Evolutionary conservation across 805 yeast species (phyloP).

Genomic region (Wickerhamomyces alni): DNA sequence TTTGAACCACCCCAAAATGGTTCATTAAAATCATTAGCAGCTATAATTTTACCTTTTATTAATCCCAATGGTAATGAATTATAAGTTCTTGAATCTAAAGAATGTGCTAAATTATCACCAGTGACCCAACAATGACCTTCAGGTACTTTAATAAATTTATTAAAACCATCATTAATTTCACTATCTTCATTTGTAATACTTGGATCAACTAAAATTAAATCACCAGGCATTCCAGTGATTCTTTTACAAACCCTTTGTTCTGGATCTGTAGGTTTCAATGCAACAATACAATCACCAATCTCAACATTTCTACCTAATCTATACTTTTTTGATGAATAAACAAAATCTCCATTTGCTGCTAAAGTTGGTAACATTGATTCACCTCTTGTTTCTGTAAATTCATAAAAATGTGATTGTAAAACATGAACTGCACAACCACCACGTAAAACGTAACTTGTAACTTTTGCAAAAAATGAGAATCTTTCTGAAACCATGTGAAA

Average conservation of each 20-base stretch:
- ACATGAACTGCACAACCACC: slow-evolving; percentile 66
- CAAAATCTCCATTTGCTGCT: slow-evolving; percentile 68
- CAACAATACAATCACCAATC: slow-evolving; percentile 86
- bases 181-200: slow-evolving; percentile 33
- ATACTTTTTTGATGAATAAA: slow-evolving; percentile 62
- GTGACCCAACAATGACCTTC: slow-evolving; percentile 96
- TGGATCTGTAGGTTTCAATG: slow-evolving; percentile 86
- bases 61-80: slow-evolving; percentile 87
- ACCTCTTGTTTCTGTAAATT: slow-evolving; percentile 79
- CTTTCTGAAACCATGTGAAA: slow-evolving; percentile 11
- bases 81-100: slow-evolving; percentile 85
- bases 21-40: slow-evolving; percentile 54
- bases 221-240: slow-evolving; percentile 96
- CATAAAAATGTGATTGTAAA: slow-evolving; percentile 59
- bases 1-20: slow-evolving; percentile 32
- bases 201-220: slow-evolving; percentile 76
- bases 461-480: slow-evolving; percentile 16
- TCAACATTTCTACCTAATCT: slow-evolving; percentile 58
- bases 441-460: slow-evolving; percentile 27
- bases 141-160: slow-evolving; percentile 69
- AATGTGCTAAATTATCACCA: slow-evolving; percentile 86
- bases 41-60: slow-evolving; percentile 80
- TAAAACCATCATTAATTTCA: slow-evolving; percentile 18
- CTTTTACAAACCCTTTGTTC: slow-evolving; percentile 84
- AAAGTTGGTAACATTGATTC: slow-evolving; percentile 95